Percentiles rank a stretch among this genome's conserved stretches.
These are phyloP conservation scores for Fennellomyces sp. DNA, from an alignment of 371 early-diverging fungal species.

Conservation along the genomic window DNA sequence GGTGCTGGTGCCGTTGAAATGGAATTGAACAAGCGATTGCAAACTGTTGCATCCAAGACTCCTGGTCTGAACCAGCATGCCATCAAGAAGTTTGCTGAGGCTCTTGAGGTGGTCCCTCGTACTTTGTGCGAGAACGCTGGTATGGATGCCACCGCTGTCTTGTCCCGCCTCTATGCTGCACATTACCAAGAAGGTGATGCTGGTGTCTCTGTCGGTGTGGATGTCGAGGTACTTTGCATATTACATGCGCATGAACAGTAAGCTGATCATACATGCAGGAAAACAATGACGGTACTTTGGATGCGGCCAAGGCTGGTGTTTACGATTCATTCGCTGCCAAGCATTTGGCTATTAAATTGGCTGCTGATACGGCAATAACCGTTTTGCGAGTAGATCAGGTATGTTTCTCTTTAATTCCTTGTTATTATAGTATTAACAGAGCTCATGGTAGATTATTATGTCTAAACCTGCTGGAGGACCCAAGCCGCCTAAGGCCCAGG, in stretches of 20 bases:
- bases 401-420: slow-evolving; percentile 7
- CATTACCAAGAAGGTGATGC: slow-evolving; percentile 78
- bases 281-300: slow-evolving; percentile 75
- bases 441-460: slow-evolving; percentile 85
- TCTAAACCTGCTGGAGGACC: slow-evolving; percentile 97
- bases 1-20: slow-evolving; percentile 98
- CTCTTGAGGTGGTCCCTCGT: slow-evolving; percentile 94
- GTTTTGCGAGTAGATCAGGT: slow-evolving; percentile 95
- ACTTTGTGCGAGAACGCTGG: slow-evolving; percentile 97
- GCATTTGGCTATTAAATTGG: slow-evolving; percentile 86
- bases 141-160: slow-evolving; percentile 91
- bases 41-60: slow-evolving; percentile 80
- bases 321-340: slow-evolving; percentile 85
- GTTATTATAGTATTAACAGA: neutral
- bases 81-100: slow-evolving; percentile 95
- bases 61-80: slow-evolving; percentile 96
- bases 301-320: slow-evolving; percentile 79
- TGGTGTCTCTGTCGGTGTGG: slow-evolving; percentile 63
- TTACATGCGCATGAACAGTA: slow-evolving; percentile 17
- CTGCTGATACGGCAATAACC: slow-evolving; percentile 93
- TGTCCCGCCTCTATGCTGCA: slow-evolving; percentile 93
- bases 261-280: slow-evolving; percentile 31
- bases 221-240: slow-evolving; percentile 66
- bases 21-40: slow-evolving; percentile 84
- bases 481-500: slow-evolving; percentile 87